Evolutionary conservation across 768 basidiomycete genomes (phyloP), one percentile per base, ranked within the genome.

Genomic region (Galerina sulciceps): DNA sequence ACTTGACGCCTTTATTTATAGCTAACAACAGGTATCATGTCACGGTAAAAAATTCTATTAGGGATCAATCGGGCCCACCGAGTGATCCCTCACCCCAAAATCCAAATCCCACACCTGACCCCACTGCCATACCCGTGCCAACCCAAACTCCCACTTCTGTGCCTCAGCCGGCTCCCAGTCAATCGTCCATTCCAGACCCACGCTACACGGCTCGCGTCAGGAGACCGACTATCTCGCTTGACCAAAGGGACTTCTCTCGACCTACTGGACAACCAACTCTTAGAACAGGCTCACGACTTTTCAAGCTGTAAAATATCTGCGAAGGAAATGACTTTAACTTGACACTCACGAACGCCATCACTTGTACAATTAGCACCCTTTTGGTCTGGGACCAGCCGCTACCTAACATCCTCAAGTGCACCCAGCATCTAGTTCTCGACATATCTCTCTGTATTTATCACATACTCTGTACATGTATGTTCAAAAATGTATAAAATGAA

Each of bases 21-120:
- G 88, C 75, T 22, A 89, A 90, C 67, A 72, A 77, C 60, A 81
- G 82, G 31, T 89, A 80, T 61, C 85, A 88, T 64, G 71, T 78
- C 18, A 81, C 79, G 10, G 81, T 89, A 56, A 89, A 90, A 72
- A 79, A 81, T 57, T 79, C 82, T 23, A 76, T 89, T 46, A 71
- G 72, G n/a, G 82, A 83, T 11, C 82, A 85, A 34, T 85, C 86
- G 53, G 85, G 83, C 15, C 82, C 79, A 10, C 53, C 45, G 42
- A 47, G 42, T 41, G 41, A 36, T 40, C 59, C 43, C 17, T 37
- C 57, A 18, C 54, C 54, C n/a, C 50, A 48, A 34, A 53, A 52
- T 17, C 59, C 61, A 18, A 55, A 51, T 22, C 44, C 61, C 36
- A 57, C 48, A 15, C 15, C 34, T 20, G 46, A 52, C 35, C 23